Conservation (phyloP, 192 early-diverging fungal genomes). For the Cladochytrium replicatum region DNA sequence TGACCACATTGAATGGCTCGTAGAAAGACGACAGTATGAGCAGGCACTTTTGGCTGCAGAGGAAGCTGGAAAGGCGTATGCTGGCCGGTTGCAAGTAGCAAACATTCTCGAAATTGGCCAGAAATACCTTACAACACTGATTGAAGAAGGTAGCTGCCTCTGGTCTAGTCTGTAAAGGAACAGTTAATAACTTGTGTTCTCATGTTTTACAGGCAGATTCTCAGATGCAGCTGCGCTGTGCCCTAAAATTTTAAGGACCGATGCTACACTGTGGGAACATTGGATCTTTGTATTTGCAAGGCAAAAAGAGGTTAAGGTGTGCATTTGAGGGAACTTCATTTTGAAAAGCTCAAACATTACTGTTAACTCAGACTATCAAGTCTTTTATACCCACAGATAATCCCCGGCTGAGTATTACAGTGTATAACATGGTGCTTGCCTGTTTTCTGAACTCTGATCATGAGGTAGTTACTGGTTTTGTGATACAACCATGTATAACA, state of each 20-base stretch:
- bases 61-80: constrained; percentile 30
- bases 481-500: no score
- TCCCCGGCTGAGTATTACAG: constrained; percentile 62
- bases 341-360: constrained; percentile 3
- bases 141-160: constrained; percentile 57
- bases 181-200: no score
- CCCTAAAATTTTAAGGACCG: constrained; percentile 57
- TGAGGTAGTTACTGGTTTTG: no score
- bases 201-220: no score
- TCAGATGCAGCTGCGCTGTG: constrained; percentile 65
- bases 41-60: constrained; percentile 69
- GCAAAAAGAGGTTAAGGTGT: constrained; percentile 57
- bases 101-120: constrained; percentile 71
- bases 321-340: neutral
- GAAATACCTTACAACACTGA: constrained; percentile 65
- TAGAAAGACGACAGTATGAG: constrained; percentile 66
- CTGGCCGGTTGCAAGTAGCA: constrained; percentile 23
- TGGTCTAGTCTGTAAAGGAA: no score
- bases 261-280: constrained; percentile 73
- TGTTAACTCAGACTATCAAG: constrained; percentile 46
- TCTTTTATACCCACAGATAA: constrained; percentile 64
- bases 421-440: constrained; percentile 84
- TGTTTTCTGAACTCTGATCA: constrained; percentile 57
- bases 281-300: constrained; percentile 89
- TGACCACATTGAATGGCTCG: constrained; percentile 91